Base-by-base conservation (phyloP, 1,139 yeast genomes). In the Kurtzmaniella quercitrusa region DNA sequence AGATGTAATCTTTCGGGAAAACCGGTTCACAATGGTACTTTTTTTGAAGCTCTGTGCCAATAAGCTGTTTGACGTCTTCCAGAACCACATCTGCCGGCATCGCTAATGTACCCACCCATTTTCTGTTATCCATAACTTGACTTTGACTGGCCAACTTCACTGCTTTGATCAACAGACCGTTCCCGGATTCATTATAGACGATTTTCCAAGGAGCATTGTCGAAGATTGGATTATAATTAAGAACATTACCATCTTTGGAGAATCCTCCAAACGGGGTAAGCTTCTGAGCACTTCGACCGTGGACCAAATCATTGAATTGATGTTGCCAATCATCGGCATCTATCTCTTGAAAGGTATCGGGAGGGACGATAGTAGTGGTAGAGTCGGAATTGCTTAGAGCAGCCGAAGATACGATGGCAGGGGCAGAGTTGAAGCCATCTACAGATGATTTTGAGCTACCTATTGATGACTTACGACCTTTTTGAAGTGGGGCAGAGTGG, bases 71-170 rank as follows among this genome's bases (percentile, higher is more conserved):
- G 3, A 84, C 82, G 1, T 63, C 58, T 0, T 66, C 65, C 2
- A 93, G 85, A 16, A 93, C 77, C 33, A 77, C 81, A 62, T 93
- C 97, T 15, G 93, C 85, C 18, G 98, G 96, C 75, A 90, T 84
- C 21, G 96, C 95, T 40, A 87, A 66, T 0, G 95, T 83, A 11
- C 98, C 98, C 2, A 91, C 81, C 96, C 97, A 93, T 48, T 68
- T 70, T 41, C 79, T 73, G 1, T 73, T 63, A 5, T 73, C 68
- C 7, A 73, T 68, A 12, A 80, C 66, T 1, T 74, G 68, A 7
- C 70, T 66, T 33, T 77, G 77, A 1, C 53, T 63, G 0, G 95
- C 85, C 8, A 84, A 67, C 42, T 76, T 73, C n/a, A 93, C 78
- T 0, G 98, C 97, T 53, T 93, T 93, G 47, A 81, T 78, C 54